Evolutionary conservation across 2,329 filamentous ascomycete species (phyloP), one percentile per base, ranked within the genome.

Genomic region (Hypoxylon sp.): DNA sequence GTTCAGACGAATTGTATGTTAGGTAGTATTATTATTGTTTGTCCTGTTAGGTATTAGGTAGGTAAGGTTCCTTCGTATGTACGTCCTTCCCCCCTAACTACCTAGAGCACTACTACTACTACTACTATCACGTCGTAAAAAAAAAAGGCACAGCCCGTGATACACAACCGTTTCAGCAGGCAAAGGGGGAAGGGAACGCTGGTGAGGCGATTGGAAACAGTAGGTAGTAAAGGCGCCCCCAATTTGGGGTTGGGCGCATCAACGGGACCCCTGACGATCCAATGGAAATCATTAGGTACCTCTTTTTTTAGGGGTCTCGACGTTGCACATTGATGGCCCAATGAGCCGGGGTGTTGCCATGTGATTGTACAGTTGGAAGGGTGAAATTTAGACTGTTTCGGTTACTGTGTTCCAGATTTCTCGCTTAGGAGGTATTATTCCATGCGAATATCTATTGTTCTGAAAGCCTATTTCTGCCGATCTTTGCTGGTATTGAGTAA

Each of bases 211-310:
- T 35, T 47, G 45, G 32, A 37, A 36, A 16, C 32, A 19, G 19
- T 34, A 34, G 17, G 20, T 16, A 19, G n/a, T n/a, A n/a, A n/a
- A n/a, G n/a, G n/a, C n/a, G n/a, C n/a, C n/a, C n/a, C n/a, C n/a
- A n/a, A n/a, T n/a, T n/a, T n/a, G 21, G 21, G 38, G 26, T 16
- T 12, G 36, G 30, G 26, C 43, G 53, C 38, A 43, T 51, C 45
- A 41, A 51, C 36, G 21, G 40, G 41, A 57, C 41, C 45, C 54
- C 54, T 57, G 54, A 53, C 31, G 49, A 57, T 53, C 50, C 29
- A 49, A 54, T 48, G 29, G 38, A 37, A 52, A 20, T 35, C 30
- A 20, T 41, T 31, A 30, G 19, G n/a, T n/a, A n/a, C n/a, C n/a
- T n/a, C n/a, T n/a, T n/a, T n/a, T n/a, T n/a, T n/a, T 38, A 40